Base-by-base conservation (phyloP, 768 basidiomycete species). In the Suillus sp. region DNA sequence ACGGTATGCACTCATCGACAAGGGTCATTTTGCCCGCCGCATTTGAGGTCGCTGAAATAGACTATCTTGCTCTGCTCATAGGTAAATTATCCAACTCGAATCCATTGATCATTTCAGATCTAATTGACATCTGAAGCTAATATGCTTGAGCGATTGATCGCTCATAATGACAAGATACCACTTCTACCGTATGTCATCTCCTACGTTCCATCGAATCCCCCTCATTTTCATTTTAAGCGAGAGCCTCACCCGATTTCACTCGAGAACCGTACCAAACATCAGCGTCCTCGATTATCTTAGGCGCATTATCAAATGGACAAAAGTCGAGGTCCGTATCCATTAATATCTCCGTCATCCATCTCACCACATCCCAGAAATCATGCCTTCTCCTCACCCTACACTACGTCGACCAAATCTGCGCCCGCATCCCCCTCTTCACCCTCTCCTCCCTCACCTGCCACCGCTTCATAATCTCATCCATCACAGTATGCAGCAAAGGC, bases 361-460 rank as follows among this genome's bases (percentile, higher is more conserved):
- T 48, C 47, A 48, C 7, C 25, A 45, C 0, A 14, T 70, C 66
- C 65, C 77, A 92, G 91, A 89, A 88, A 77, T 84, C 88, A 45
- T 92, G 89, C 68, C 85, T 96, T 58, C 78, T 95, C 67, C 87
- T 94, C 75, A 88, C 87, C 40, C 83, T 95, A 66, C 88, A 91
- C 79, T 95, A 95, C 76, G 93, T 96, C 79, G 95, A 96, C 78
- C 90, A 92, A 79, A 94, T 97, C 71, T 96, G 94, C 77, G 84
- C 88, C 51, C 87, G 93, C 68, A 84, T 87, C 70, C 92, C 94
- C 27, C 82, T 87, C 38, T 99, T 98, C 83, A 96, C 91, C 56
- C 85, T 99, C 67, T 93, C 94, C 42, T 96, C 95, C 42, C 87
- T 99, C 71, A 99, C 96, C 27, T 95, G 95, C 71, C 97, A 99